Conservation (phyloP, 306 rosid species). For the Vachellia pachyceras region DNA sequence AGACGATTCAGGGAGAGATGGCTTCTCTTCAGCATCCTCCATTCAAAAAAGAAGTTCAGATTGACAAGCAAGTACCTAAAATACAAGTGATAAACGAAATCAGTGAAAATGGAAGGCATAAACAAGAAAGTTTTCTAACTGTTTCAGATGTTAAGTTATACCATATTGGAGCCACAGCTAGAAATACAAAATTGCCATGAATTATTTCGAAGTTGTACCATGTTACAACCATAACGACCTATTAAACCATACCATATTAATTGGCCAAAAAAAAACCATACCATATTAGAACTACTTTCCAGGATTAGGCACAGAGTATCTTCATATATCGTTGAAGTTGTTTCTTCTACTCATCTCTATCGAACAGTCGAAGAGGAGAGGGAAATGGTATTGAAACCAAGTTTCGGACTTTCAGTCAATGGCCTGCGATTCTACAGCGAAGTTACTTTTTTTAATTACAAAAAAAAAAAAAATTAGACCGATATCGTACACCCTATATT, state of each 20-base stretch:
- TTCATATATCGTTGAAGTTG: conserved; percentile 16
- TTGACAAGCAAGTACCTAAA: conserved; percentile 41
- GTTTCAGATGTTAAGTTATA: conserved; percentile 14
- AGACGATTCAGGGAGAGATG: conserved; percentile 43
- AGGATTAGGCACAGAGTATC: not conserved
- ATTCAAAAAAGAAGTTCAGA: conserved; percentile 49
- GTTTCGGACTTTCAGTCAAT: not conserved
- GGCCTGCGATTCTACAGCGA: conserved; percentile 21
- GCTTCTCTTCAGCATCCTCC: conserved; percentile 66
- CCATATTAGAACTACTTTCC: not conserved
- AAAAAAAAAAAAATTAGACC: not conserved
- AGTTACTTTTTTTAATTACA: not conserved
- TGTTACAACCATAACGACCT: too few species aligned
- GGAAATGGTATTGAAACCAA: not conserved
- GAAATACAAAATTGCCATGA: not conserved
- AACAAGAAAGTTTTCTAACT: conserved; percentile 12
- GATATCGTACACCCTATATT: not conserved
- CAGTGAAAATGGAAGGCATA: conserved; percentile 26
- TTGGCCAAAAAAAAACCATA: too few species aligned
- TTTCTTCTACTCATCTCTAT: conserved; percentile 1
- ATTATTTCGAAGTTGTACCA: conserved; percentile 12
- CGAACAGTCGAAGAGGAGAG: not conserved
- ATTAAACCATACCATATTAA: too few species aligned
- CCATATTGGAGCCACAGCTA: conserved; percentile 7
- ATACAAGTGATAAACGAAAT: conserved; percentile 37